Conservation (phyloP, 495 filamentous ascomycete species). For the Neurospora sp. region DNA sequence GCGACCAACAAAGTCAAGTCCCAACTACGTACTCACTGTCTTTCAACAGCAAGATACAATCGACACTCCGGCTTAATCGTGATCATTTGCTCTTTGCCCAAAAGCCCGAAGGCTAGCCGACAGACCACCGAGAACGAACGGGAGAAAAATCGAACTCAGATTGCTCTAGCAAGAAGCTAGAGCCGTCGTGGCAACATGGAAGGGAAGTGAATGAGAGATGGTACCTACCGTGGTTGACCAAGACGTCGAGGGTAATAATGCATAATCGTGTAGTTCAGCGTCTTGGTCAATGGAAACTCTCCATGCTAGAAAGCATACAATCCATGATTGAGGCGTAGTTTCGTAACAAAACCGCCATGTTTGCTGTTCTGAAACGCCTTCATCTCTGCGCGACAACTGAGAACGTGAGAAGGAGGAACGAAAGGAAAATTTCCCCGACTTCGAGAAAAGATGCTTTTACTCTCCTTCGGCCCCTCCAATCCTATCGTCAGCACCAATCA, state of each 20-base stretch:
- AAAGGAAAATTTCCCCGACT: not conserved
- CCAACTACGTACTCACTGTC: conserved; percentile 68
- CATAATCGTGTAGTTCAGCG: not conserved
- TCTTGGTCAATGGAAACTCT: not conserved
- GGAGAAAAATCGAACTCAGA: conserved; percentile 30
- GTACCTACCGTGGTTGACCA: conserved; percentile 3
- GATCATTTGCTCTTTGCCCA: conserved; percentile 50
- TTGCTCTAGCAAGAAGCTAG: conserved; percentile 32
- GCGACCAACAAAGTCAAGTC: conserved; percentile 84
- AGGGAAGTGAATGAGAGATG: not conserved
- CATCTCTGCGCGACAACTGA: not conserved
- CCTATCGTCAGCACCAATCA: not conserved
- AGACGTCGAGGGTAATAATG: not conserved
- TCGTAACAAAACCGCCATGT: not conserved
- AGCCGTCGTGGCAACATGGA: conserved; percentile 27
- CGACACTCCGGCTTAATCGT: conserved; percentile 95
- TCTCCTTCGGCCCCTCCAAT: not conserved
- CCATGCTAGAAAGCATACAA: not conserved
- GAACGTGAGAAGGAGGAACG: not conserved
- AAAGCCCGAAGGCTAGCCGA: conserved; percentile 11
- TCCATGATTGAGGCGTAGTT: not conserved
- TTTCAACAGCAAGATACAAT: conserved; percentile 60
- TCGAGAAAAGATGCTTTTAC: not conserved
- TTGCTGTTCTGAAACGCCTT: not conserved
- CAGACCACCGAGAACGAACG: conserved; percentile 37